These are phyloP conservation scores for Cyphellophora europaea DNA, from an alignment of 2,329 filamentous ascomycete species.

Conservation along the genomic window DNA sequence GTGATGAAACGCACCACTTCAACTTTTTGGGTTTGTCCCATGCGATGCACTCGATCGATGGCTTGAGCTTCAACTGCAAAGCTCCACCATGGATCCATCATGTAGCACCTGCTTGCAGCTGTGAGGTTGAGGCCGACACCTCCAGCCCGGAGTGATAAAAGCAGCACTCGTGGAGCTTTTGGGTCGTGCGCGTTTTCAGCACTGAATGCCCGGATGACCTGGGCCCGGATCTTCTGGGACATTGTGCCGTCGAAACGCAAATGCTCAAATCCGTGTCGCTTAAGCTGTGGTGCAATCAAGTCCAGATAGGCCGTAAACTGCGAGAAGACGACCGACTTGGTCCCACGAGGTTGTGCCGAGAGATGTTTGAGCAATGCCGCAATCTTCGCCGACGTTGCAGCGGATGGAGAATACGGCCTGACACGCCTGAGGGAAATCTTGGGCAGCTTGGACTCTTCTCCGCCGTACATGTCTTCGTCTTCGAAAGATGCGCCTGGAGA, in stretches of 20 bases:
- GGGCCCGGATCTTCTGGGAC: conserved; percentile 72
- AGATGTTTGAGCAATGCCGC: conserved; percentile 69
- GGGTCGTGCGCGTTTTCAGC: conserved; percentile 21
- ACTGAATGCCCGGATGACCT: conserved; percentile 66
- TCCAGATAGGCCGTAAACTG: conserved; percentile 96
- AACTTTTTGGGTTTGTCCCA: conserved; percentile 85
- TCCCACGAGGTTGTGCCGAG: conserved; percentile 57
- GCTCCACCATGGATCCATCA: conserved; percentile 99
- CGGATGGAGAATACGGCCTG: conserved; percentile 51
- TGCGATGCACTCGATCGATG: conserved; percentile 93
- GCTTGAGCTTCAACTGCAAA: conserved; percentile 95
- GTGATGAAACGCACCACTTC: conserved; percentile 83
- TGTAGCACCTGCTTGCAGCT: conserved; percentile 78
- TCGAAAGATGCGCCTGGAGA: conserved; percentile 32
- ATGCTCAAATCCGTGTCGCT: conserved; percentile 61
- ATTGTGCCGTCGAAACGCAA: conserved; percentile 90
- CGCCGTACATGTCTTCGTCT: conserved; percentile 28
- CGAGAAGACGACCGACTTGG: conserved; percentile 89
- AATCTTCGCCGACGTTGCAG: conserved; percentile 69
- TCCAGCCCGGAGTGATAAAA: conserved; percentile 79
- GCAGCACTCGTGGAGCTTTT: conserved; percentile 46
- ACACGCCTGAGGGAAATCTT: conserved; percentile 53
- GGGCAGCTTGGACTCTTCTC: conserved; percentile 25
- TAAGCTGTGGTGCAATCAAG: conserved; percentile 75
- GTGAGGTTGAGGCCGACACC: conserved; percentile 93